Evolutionary conservation across 306 rosid species (phyloP), one percentile per base, ranked within the genome.

Genomic region (Dalbergia oliveri): DNA sequence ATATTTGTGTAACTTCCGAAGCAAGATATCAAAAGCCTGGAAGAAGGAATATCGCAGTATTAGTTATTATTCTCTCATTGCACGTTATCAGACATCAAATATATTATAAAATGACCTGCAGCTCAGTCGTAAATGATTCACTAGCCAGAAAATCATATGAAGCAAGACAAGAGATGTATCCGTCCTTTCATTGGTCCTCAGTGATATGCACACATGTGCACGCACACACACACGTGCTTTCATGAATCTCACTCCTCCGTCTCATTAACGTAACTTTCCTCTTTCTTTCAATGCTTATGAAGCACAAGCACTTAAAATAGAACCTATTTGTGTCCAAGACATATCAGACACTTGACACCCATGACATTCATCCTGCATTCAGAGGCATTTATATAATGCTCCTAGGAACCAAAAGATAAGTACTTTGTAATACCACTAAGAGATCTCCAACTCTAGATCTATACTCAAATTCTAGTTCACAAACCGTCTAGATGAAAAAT

Each of bases 21-120:
- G 97, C 85, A 95, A 83, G 86, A 72, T 31, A 70, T 95, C 91
- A 81, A 95, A 95, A 80, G 97, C 99, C 99, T 95, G 92, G 44
- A 57, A 58, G 11, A 76, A 75, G 53, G 62, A 77, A 70, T 71
- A 66, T 49, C 61, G 19, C 43, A 45, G 47, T 57, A 54, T 21
- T 14, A 10, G 56, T 41, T 66, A 78, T 44, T 19, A 23, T 4
- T 50, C n/a, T 69, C 75, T 33, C 11, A 53, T 41, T 8, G 33
- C 80, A 53, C 31, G 41, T 43, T 66, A 64, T 39, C 57, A 61
- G 15, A 16, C 65, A 65, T 11, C 58, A 13, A 33, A 11, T 26
- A 57, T 66, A 49, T 65, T 23, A 43, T 37, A 56, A 16, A 33
- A 60, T 41, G 11, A 44, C 33, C 33, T 11, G 23, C 33, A 45